phyloP scores from a whole-genome alignment of 306 rosid species.

The Acacia melanoxylon region DNA sequence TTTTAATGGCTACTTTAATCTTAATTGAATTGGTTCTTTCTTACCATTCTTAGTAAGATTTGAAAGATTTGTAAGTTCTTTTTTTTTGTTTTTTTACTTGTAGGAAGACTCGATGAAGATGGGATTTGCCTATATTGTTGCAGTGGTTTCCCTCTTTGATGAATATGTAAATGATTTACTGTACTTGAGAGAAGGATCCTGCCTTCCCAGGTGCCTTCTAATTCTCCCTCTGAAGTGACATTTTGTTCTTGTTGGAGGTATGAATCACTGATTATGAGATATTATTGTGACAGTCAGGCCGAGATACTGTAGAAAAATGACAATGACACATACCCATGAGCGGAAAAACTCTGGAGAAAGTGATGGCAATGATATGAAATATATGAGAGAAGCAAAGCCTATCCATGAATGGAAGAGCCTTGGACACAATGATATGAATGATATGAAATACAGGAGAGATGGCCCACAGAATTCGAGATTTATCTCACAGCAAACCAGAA shows the following conservation, averaged over 20 bases:
- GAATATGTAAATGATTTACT: conserved; percentile 86
- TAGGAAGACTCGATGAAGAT: conserved; percentile 67
- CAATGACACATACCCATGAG: conserved; percentile 23
- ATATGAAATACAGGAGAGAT: conserved; percentile 33
- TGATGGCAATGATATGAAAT: conserved; percentile 21
- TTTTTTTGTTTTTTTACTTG: not conserved
- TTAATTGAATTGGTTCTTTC: not conserved
- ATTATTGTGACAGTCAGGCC: conserved; percentile 80
- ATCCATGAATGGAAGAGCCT: conserved; percentile 22
- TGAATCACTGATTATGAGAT: conserved; percentile 28
- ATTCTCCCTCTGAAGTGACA: not conserved
- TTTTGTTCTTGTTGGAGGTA: not conserved
- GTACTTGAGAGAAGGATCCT: conserved; percentile 78
- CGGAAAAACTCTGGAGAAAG: conserved; percentile 22
- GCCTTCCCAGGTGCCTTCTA: conserved; percentile 67
- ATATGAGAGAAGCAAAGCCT: not conserved
- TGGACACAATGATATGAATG: conserved; percentile 22
- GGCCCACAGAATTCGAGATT: conserved; percentile 37
- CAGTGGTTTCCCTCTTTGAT: conserved; percentile 78
- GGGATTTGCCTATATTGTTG: conserved; percentile 68
- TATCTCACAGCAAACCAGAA: conserved; percentile 49
- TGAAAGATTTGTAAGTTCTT: not conserved
- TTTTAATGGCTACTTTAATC: not conserved
- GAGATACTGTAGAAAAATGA: conserved; percentile 46
- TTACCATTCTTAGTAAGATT: not conserved